These are phyloP conservation scores for Angomonas deanei DNA, from an alignment of 208 protist species.

Conservation along the genomic window DNA sequence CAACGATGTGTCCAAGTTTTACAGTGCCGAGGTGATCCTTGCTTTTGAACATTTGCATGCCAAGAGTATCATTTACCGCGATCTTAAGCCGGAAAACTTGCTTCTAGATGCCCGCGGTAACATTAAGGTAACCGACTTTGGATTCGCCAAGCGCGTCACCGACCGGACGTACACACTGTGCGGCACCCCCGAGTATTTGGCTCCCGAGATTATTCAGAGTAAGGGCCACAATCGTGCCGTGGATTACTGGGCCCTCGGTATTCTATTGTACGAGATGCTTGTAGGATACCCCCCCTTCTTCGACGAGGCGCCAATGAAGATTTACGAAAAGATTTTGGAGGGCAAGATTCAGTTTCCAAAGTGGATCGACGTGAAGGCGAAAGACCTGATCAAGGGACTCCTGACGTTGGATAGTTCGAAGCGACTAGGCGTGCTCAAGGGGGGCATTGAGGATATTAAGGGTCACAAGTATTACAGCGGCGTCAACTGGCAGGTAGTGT, in stretches of 20 bases:
- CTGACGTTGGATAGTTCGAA: constrained; percentile 78
- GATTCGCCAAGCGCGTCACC: constrained; percentile 79
- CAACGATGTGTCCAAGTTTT: constrained; percentile 91
- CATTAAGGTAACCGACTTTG: constrained; percentile 89
- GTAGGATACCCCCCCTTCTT: constrained; percentile 89
- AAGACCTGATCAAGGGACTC: constrained; percentile 81
- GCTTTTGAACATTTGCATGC: constrained; percentile 85
- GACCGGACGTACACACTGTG: constrained; percentile 82
- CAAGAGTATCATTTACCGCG: constrained; percentile 79
- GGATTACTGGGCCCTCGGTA: constrained; percentile 89
- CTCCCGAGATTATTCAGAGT: constrained; percentile 84
- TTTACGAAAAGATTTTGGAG: constrained; percentile 90
- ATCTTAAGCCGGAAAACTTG: constrained; percentile 89
- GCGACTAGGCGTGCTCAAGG: constrained; percentile 85
- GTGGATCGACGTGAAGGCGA: constrained; percentile 74
- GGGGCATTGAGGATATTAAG: constrained; percentile 93
- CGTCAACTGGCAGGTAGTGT: constrained; percentile 92
- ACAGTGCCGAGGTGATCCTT: constrained; percentile 85
- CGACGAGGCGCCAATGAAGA: constrained; percentile 88
- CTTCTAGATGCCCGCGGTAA: constrained; percentile 74
- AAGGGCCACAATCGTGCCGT: constrained; percentile 79
- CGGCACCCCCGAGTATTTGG: constrained; percentile 84
- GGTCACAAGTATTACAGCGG: constrained; percentile 94
- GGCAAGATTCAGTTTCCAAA: constrained; percentile 79
- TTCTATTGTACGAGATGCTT: constrained; percentile 89